A percentile compares a stretch with the other conserved stretches of the same genome.
phyloP scores from a whole-genome alignment of 1,284 basidiomycete species.

The Pulveroboletus sp. region DNA sequence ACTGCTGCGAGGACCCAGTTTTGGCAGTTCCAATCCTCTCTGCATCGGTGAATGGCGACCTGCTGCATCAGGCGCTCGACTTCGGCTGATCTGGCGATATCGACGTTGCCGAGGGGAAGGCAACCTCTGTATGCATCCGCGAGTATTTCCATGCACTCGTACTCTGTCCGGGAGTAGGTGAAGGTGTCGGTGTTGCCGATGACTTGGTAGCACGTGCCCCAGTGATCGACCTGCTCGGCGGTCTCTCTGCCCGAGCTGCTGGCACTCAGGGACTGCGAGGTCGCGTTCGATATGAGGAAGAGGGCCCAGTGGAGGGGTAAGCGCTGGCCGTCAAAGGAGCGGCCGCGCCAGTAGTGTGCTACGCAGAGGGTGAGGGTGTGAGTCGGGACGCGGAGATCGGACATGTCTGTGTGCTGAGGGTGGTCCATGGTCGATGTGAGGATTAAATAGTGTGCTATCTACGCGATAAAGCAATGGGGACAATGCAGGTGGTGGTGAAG shows the following conservation, averaged over 20 bases:
- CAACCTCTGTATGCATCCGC: conserved; percentile 32
- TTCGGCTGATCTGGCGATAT: conserved; percentile 15
- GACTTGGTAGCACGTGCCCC: conserved; percentile 34
- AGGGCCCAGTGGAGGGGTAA: conserved; percentile 37
- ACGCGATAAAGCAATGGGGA: conserved; percentile 19
- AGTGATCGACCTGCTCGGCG: conserved; percentile 31
- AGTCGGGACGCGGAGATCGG: conserved; percentile 15
- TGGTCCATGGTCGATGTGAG: background rate
- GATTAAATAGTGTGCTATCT: conserved; percentile 19
- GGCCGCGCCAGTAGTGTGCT: conserved; percentile 35
- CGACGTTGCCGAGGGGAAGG: conserved; percentile 28
- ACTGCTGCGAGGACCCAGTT: conserved; percentile 34
- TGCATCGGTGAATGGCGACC: conserved; percentile 27
- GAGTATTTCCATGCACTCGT: conserved; percentile 37
- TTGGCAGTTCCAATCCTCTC: conserved; percentile 37
- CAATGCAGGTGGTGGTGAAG: conserved; percentile 16
- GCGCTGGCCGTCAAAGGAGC: conserved; percentile 24
- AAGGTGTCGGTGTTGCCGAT: conserved; percentile 34
- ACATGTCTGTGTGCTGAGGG: conserved; percentile 17
- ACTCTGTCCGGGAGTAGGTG: conserved; percentile 30
- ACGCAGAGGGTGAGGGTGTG: conserved; percentile 32
- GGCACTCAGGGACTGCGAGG: conserved; percentile 20
- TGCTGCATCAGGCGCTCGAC: conserved; percentile 26
- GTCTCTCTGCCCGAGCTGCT: conserved; percentile 29
- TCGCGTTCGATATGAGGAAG: conserved; percentile 31